Evolutionary conservation across 208 protist genomes (phyloP).

Genomic region (Crithidia bombi): DNA sequence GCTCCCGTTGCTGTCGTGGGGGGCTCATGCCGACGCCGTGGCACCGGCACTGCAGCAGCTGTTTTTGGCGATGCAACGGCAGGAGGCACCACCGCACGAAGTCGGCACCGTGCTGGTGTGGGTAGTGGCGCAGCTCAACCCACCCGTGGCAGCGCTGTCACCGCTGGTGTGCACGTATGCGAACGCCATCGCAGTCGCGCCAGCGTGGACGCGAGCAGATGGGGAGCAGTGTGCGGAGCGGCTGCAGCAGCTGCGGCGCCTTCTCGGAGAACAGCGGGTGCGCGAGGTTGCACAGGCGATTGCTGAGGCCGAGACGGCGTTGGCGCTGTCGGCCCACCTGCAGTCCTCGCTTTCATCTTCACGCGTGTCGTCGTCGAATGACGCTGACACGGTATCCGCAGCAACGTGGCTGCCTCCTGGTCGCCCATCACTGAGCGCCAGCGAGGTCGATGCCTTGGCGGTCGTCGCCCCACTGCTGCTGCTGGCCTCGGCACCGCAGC

Average conservation of each 20-base stretch:
- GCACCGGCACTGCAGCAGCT: conserved; percentile 17
- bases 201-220: conserved; percentile 32
- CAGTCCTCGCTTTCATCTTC: background rate
- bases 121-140: conserved; percentile 16
- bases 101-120: conserved; percentile 25
- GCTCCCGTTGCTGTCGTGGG: conserved; percentile 26
- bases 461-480: conserved; percentile 54
- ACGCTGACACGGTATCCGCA: background rate
- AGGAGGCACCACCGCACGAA: conserved; percentile 33
- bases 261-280: conserved; percentile 38
- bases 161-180: background rate
- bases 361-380: background rate
- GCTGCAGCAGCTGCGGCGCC: conserved; percentile 20
- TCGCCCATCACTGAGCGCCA: conserved; percentile 8
- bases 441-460: conserved; percentile 44
- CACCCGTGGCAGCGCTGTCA: conserved; percentile 11
- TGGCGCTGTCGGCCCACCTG: background rate
- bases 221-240: conserved; percentile 17
- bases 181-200: background rate
- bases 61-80: conserved; percentile 30
- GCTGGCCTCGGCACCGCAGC: conserved; percentile 43
- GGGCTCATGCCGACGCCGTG: background rate
- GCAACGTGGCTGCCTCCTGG: conserved; percentile 25
- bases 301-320: conserved; percentile 1
- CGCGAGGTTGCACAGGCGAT: conserved; percentile 26